phyloP scores from a whole-genome alignment of 2,329 filamentous ascomycete species.

The Dactylellina haptotyla region DNA sequence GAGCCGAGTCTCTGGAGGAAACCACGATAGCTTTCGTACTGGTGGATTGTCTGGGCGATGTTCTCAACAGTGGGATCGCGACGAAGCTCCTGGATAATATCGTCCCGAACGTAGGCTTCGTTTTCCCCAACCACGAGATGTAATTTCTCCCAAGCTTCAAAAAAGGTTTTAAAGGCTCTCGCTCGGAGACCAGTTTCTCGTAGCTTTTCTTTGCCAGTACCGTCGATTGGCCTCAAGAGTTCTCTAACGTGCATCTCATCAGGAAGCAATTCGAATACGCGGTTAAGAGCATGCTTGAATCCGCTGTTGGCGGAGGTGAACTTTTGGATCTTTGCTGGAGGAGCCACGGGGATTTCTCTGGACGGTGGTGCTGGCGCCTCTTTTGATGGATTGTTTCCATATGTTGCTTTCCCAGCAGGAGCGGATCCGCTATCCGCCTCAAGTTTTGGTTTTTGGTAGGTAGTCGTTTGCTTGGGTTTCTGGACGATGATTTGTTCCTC shows the following conservation, averaged over 20 bases:
- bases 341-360: background rate
- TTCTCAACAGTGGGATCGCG: slow-evolving; percentile 56
- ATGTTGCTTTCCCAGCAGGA: slow-evolving; percentile 43
- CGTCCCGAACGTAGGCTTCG: slow-evolving; percentile 61
- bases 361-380: background rate
- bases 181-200: slow-evolving; percentile 62
- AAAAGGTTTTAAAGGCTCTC: slow-evolving; percentile 62
- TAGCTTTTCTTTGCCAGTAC: slow-evolving; percentile 62
- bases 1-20: slow-evolving; percentile 62
- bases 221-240: slow-evolving; percentile 61
- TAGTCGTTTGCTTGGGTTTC: slow-evolving; percentile 41
- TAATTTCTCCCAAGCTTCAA: slow-evolving; percentile 62
- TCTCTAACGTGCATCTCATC: slow-evolving; percentile 60
- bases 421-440: slow-evolving; percentile 17
- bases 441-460: slow-evolving; percentile 27
- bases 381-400: slow-evolving; percentile 21
- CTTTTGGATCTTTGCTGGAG: slow-evolving; percentile 10
- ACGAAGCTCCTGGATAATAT: slow-evolving; percentile 62
- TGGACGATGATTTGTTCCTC: slow-evolving; percentile 35
- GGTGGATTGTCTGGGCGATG: slow-evolving; percentile 60
- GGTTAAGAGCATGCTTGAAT: slow-evolving; percentile 56
- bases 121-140: slow-evolving; percentile 60
- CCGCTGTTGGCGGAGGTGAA: slow-evolving; percentile 8
- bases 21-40: slow-evolving; percentile 63
- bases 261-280: slow-evolving; percentile 59